Evolutionary conservation across 352 stramenopile species (phyloP).

Genomic region (Elongisporangium prolatum): DNA sequence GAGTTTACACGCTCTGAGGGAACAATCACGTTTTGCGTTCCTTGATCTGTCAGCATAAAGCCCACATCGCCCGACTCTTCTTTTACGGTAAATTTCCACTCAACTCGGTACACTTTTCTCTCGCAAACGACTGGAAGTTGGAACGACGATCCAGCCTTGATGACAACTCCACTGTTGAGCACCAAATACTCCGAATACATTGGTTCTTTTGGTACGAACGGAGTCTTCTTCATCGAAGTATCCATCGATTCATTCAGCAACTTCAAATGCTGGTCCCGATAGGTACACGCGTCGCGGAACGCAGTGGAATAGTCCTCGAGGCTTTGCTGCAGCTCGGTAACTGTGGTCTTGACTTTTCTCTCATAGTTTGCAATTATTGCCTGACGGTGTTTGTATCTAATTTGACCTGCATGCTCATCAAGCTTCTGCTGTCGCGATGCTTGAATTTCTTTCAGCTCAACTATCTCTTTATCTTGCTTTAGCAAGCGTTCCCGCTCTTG

Average conservation of each 20-base stretch:
- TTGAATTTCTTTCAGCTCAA: constrained; percentile 29
- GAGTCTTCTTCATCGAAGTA: not conserved
- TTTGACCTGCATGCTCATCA: constrained; percentile 26
- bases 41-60: constrained; percentile 34
- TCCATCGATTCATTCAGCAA: constrained; percentile 3
- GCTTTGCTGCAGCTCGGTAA: constrained; percentile 41
- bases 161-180: constrained; percentile 70
- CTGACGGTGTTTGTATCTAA: constrained; percentile 35
- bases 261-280: constrained; percentile 32
- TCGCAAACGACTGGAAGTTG: constrained; percentile 70
- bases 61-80: constrained; percentile 61
- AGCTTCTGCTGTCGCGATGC: constrained; percentile 27
- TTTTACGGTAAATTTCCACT: constrained; percentile 78
- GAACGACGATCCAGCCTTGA: constrained; percentile 74
- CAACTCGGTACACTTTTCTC: constrained; percentile 48
- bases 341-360: constrained; percentile 25
- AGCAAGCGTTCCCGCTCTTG: constrained; percentile 9
- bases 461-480: constrained; percentile 20
- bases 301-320: constrained; percentile 54
- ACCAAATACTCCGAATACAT: constrained; percentile 59
- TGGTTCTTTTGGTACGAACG: not conserved
- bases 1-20: constrained; percentile 44
- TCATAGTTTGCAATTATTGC: constrained; percentile 34
- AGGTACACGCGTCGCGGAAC: constrained; percentile 57
- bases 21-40: constrained; percentile 24